Conservation (phyloP, 1,284 basidiomycete genomes). For the Hemileia vastatrix region DNA sequence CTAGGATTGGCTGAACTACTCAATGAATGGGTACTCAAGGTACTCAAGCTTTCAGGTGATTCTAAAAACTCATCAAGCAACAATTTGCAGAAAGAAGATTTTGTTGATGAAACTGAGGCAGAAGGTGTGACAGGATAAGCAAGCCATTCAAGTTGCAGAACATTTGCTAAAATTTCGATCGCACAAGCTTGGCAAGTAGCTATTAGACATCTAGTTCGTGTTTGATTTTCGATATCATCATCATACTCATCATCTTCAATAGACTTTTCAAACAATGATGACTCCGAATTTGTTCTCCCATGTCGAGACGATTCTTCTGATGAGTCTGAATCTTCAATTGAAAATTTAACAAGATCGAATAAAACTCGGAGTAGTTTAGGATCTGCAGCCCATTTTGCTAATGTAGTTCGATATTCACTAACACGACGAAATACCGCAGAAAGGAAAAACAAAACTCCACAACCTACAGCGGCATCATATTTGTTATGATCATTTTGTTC, state of each 20-base stretch:
- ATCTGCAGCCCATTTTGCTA: too few species aligned
- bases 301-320: too few species aligned
- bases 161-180: slow-evolving; percentile 7
- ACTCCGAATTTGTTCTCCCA: too few species aligned
- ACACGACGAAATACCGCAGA: slow-evolving; percentile 10
- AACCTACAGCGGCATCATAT: slow-evolving; percentile 12
- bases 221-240: too few species aligned
- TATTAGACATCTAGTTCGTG: too few species aligned
- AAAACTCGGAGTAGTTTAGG: too few species aligned
- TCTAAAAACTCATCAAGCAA: slow-evolving; percentile 13
- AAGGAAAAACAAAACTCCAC: slow-evolving; percentile 15
- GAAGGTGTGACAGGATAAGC: slow-evolving; percentile 7
- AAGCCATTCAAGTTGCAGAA: slow-evolving; percentile 22
- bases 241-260: too few species aligned
- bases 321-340: too few species aligned
- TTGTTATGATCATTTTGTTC: slow-evolving; percentile 15
- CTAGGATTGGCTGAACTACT: slow-evolving; percentile 15
- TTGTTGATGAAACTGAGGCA: background rate
- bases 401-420: slow-evolving; percentile 5
- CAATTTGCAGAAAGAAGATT: too few species aligned
- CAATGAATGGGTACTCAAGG: slow-evolving; percentile 5
- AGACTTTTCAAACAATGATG: too few species aligned
- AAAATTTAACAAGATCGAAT: too few species aligned
- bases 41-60: slow-evolving; percentile 5
- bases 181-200: slow-evolving; percentile 20